phyloP scores from a whole-genome alignment of 1,139 yeast species.

The Candida frijolesensis region DNA sequence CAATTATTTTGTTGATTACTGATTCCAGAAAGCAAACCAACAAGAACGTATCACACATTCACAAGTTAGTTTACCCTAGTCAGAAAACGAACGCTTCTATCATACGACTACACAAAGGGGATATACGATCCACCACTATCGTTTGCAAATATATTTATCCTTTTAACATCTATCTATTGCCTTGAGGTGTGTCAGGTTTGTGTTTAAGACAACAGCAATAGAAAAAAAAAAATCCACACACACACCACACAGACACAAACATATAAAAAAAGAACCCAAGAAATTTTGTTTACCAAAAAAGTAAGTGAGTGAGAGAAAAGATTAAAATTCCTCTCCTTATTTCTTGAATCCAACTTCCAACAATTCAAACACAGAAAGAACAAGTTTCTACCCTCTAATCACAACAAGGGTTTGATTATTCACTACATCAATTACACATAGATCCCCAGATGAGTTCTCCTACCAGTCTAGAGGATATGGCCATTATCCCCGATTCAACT shows the following conservation, averaged over 20 bases:
- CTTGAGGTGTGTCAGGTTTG: background rate
- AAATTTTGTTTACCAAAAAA: slow-evolving; percentile 1
- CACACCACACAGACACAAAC: background rate
- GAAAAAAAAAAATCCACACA: background rate
- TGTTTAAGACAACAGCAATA: background rate
- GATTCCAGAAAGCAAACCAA: too few relatives aligned
- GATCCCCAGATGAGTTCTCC: slow-evolving; percentile 31
- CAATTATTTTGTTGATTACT: too few relatives aligned
- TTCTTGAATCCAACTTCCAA: background rate
- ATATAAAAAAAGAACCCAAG: background rate
- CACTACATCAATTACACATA: slow-evolving; percentile 1
- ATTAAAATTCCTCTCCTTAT: slow-evolving; percentile 6
- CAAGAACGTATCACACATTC: too few relatives aligned
- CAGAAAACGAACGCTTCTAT: too few relatives aligned
- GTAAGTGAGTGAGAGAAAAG: background rate
- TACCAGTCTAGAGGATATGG: slow-evolving; percentile 29
- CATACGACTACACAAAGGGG: too few relatives aligned
- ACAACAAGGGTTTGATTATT: background rate
- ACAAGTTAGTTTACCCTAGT: too few relatives aligned
- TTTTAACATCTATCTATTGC: background rate
- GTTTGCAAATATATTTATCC: too few relatives aligned
- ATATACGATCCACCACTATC: too few relatives aligned
- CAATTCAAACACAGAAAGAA: background rate
- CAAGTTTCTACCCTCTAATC: background rate
- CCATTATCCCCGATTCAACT: slow-evolving; percentile 9